Base-by-base conservation (phyloP, 306 rosid species). In the Boehmeria nivea region DNA sequence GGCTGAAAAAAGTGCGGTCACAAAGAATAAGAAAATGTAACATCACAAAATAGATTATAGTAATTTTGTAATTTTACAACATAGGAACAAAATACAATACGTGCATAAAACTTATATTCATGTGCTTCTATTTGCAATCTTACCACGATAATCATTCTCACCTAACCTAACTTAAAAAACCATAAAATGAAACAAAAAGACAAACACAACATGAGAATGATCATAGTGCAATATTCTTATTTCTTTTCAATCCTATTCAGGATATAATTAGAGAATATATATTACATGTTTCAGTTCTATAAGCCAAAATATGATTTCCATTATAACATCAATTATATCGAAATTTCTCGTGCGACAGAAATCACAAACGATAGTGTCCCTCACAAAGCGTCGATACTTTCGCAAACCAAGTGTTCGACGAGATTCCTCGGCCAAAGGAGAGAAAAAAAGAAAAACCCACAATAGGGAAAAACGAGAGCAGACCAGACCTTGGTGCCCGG, bases 401-500 rank as follows among this genome's bases (percentile, higher is more conserved):
- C 27, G 1, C 34, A 31, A 34, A 43, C 53, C 64, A 28, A 38
- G 23, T 59, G 54, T 68, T 68, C 61, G 65, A 59, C 39, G 3
- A 59, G 59, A 69, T 54, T 43, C 48, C 51, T 28, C 27, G 36
- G 13, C 11, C 4, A 16, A 18, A 50, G 6, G 45, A 25, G 8
- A 51, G 1, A 9, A 24, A 49, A 25, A 39, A 57, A 20, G 27
- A 19, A 8, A 40, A 27, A 2, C 16, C 10, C 0, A n/a, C 27
- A 2, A 54, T n/a, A n/a, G n/a, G n/a, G n/a, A n/a, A n/a, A n/a
- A n/a, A n/a, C n/a, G n/a, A n/a, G n/a, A n/a, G n/a, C n/a, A n/a
- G n/a, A n/a, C n/a, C 17, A 28, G 18, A 84, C 97, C 85, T 87
- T 87, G 57, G 78, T 66, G 6, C 89, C 76, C 0, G 89, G 82